phyloP scores from a whole-genome alignment of 1,139 yeast genomes.

The Lodderomyces parapsilosis region DNA sequence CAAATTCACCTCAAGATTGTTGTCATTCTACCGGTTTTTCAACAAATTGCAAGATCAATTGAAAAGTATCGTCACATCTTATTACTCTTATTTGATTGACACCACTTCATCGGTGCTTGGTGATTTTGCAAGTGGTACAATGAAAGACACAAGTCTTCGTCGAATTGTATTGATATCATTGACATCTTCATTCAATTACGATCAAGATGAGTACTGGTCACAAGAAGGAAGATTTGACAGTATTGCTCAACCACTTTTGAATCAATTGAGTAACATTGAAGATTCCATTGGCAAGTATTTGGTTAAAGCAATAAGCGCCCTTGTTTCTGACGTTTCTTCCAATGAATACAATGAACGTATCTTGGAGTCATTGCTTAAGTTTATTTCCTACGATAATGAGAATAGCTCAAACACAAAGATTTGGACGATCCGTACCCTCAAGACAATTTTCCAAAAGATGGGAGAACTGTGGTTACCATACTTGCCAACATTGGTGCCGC shows the following conservation, averaged over 20 bases:
- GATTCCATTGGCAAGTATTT: constrained; percentile 71
- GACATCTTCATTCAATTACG: constrained; percentile 78
- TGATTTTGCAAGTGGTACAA: constrained; percentile 37
- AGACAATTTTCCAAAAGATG: constrained; percentile 80
- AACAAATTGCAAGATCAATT: constrained; percentile 79
- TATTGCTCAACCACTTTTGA: constrained; percentile 59
- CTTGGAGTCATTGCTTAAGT: constrained; percentile 37
- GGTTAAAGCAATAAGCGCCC: constrained; percentile 75
- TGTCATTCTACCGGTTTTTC: constrained; percentile 84
- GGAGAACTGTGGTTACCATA: constrained; percentile 93
- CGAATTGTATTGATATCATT: constrained; percentile 72
- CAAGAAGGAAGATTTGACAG: constrained; percentile 80
- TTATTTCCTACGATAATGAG: constrained; percentile 36
- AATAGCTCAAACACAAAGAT: constrained; percentile 50
- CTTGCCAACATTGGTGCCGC: constrained; percentile 92
- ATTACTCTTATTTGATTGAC: constrained; percentile 82
- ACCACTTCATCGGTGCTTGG: constrained; percentile 57
- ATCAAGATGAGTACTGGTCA: constrained; percentile 94
- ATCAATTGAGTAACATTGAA: constrained; percentile 67
- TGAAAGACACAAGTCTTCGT: constrained; percentile 58
- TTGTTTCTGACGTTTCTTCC: constrained; percentile 71
- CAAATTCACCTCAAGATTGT: constrained; percentile 54
- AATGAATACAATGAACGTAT: constrained; percentile 73
- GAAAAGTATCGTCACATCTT: constrained; percentile 83
- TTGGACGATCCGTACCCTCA: constrained; percentile 81